Percentiles rank a stretch among this genome's conserved stretches.
Evolutionary conservation across 805 yeast genomes (phyloP).

Genomic region (Lipomyces lipofer): DNA sequence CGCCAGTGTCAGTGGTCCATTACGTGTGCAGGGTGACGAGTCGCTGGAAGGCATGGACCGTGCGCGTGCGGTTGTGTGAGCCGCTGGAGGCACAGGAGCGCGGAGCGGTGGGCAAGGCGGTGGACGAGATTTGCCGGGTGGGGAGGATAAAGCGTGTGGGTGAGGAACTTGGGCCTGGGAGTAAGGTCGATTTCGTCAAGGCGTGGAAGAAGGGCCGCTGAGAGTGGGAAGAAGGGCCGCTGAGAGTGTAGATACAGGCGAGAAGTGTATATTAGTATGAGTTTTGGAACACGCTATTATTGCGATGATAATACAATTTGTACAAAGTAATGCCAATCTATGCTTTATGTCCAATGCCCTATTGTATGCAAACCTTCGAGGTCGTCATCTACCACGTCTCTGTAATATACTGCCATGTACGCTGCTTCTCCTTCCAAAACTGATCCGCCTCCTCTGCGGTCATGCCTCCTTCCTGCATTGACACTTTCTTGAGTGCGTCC

Average conservation of each 20-base stretch:
- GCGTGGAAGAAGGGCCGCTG: conserved; percentile 40
- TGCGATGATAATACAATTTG: too few relatives aligned
- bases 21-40: conserved; percentile 35
- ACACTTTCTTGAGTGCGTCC: conserved; percentile 31
- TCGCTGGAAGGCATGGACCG: conserved; percentile 34
- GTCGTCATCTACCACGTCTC: conserved; percentile 30
- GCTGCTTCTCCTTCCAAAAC: conserved; percentile 31
- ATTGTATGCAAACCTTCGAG: too few relatives aligned
- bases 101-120: conserved; percentile 21
- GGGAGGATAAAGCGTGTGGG: conserved; percentile 56
- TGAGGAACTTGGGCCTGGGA: conserved; percentile 44
- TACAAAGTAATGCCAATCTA: too few relatives aligned
- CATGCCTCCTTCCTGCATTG: conserved; percentile 29
- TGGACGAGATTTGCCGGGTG: conserved; percentile 36
- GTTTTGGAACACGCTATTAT: too few relatives aligned
- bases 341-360: too few relatives aligned
- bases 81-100: conserved; percentile 29
- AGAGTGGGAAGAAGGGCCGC: too few relatives aligned
- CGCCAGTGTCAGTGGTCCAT: conserved; percentile 30
- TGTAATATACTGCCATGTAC: conserved; percentile 29
- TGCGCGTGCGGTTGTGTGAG: conserved; percentile 36
- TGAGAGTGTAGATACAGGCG: too few relatives aligned
- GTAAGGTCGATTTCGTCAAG: conserved; percentile 49
- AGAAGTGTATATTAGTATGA: too few relatives aligned
- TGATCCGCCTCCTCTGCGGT: conserved; percentile 25